These are phyloP conservation scores for Boletus vinaceobasis DNA, from an alignment of 768 basidiomycete genomes.

Conservation along the genomic window DNA sequence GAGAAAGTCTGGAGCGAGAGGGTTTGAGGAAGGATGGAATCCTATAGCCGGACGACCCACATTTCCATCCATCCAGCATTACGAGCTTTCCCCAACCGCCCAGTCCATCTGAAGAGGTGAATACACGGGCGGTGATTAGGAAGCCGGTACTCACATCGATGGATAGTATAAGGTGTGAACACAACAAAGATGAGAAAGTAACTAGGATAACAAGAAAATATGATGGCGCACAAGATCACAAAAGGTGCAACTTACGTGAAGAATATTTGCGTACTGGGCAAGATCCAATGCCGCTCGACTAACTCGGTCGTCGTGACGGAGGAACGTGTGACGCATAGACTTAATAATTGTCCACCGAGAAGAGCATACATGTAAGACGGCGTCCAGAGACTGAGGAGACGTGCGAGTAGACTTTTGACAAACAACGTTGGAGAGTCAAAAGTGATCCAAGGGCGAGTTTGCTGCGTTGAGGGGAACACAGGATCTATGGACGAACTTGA, in stretches of 20 bases:
- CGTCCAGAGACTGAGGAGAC: slow-evolving; percentile 28
- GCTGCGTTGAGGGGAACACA: not conserved
- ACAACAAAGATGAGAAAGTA: slow-evolving; percentile 69
- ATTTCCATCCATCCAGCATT: slow-evolving; percentile 83
- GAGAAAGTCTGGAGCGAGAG: slow-evolving; percentile 57
- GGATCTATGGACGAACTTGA: not conserved
- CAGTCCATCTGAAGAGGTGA: slow-evolving; percentile 57
- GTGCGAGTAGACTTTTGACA: slow-evolving; percentile 14
- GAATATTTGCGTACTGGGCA: slow-evolving; percentile 77
- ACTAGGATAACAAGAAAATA: slow-evolving; percentile 34
- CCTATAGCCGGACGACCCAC: slow-evolving; percentile 37
- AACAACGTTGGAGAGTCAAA: slow-evolving; percentile 22
- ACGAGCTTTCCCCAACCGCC: slow-evolving; percentile 76
- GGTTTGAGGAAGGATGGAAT: not conserved
- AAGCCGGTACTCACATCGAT: slow-evolving; percentile 57
- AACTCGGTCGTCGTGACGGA: slow-evolving; percentile 75
- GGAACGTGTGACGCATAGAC: slow-evolving; percentile 20
- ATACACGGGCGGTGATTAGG: not conserved
- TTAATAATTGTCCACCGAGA: slow-evolving; percentile 28
- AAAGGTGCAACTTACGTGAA: slow-evolving; percentile 56
- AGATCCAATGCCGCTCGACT: slow-evolving; percentile 58
- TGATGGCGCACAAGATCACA: not conserved
- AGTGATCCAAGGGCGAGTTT: slow-evolving; percentile 10
- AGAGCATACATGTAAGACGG: slow-evolving; percentile 26
- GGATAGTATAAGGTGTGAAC: slow-evolving; percentile 89